Evolutionary conservation across 495 filamentous ascomycete species (phyloP), one percentile per base, ranked within the genome.

Genomic region (Hyphodiscus hymeniophilus): DNA sequence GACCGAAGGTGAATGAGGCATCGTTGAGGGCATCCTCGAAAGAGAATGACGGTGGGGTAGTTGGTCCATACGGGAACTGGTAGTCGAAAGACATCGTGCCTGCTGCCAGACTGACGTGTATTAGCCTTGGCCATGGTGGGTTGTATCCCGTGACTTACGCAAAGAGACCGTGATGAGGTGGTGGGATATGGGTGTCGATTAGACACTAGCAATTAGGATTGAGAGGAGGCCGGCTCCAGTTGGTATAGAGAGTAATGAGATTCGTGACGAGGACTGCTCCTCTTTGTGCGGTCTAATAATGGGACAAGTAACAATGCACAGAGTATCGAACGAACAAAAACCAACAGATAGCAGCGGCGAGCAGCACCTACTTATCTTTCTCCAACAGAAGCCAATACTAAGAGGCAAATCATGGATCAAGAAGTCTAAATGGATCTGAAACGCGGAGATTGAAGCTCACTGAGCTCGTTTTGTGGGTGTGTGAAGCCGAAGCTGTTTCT

Each of bases 61-160:
- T 70, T 42, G 74, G 66, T 31, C 75, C 74, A 67, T 76, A 76
- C 45, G 68, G 64, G 59, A 74, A 76, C 60, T 63, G 70, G 60
- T 71, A 76, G 61, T 76, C 73, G 58, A 75, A 74, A 68, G 73
- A 70, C 73, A 75, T 75, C 58, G 62, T 68, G 64, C 41, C 22
- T 60, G 35, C 57, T 60, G 24, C 52, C 56, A 56, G 52, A 59
- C 56, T 58, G 38, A 18, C 18, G 40, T 31, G 35, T 20, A 22
- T 44, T 36, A 39, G 39, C 24, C 42, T 51, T 48, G 48, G 53
- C 32, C 48, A 51, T 51, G 7, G 15, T 48, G 31, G 21, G 34
- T 46, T 20, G 35, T 32, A 43, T 21, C 13, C 18, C 26, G 26
- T 8, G 46, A 55, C 56, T 52, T 55, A 58, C 56, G 51, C 45